phyloP scores from a whole-genome alignment of 768 basidiomycete genomes.

The Russula lepida region DNA sequence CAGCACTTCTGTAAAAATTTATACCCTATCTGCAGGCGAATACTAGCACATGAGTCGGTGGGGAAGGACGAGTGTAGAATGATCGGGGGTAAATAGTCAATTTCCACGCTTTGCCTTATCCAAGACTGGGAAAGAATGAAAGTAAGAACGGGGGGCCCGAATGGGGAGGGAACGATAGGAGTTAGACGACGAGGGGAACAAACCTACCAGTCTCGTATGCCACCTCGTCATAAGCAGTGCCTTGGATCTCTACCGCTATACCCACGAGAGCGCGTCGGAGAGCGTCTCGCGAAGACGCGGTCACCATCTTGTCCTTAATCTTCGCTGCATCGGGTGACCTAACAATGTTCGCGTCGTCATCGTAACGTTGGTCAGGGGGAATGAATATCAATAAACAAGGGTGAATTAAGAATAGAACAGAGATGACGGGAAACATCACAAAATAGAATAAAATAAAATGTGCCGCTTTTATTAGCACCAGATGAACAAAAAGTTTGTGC shows the following conservation, averaged over 20 bases:
- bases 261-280: conserved; percentile 68
- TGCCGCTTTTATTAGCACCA: no score
- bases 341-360: neutral
- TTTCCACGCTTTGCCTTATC: conserved; percentile 25
- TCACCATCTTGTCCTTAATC: conserved; percentile 90
- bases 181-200: neutral
- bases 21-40: conserved; percentile 19
- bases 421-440: no score
- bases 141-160: neutral
- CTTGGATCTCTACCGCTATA: conserved; percentile 77
- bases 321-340: conserved; percentile 85
- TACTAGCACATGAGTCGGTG: conserved; percentile 5
- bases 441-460: neutral
- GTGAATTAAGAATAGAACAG: neutral
- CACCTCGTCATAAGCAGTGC: conserved; percentile 69
- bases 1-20: conserved; percentile 24
- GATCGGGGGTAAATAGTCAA: conserved; percentile 4
- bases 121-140: conserved; percentile 19
- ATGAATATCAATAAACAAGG: no score
- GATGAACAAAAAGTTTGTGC: neutral
- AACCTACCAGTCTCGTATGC: conserved; percentile 52
- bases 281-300: conserved; percentile 79
- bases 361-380: neutral
- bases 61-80: neutral
- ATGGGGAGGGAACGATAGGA: neutral